Base-by-base conservation (phyloP, 371 early-diverging fungal genomes). In the Mitosporidium daphniae region DNA sequence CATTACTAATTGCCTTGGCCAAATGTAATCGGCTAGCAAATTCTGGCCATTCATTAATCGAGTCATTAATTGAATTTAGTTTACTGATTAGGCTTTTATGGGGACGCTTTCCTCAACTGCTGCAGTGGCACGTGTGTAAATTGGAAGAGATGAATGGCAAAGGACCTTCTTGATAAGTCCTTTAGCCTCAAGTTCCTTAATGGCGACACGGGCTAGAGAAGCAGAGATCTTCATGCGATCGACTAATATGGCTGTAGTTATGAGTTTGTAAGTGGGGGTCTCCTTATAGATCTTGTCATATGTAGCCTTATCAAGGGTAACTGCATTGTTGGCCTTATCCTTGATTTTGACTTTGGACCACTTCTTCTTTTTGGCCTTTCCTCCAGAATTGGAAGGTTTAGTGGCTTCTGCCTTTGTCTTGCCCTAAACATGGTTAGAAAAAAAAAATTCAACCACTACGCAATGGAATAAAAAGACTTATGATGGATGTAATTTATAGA, bases 141-240 rank as follows among this genome's bases (percentile, higher is more conserved):
- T 75, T 31, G 64, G 48, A 54, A 80, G 82, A 35, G 73, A 57
- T 42, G 57, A 56, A 59, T 77, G 78, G 29, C 55, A 50, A 32
- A 65, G 58, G 41, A 91, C 57, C 26, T 62, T 55, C 44, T 62
- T 61, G 53, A 91, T 91, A 30, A 66, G 41, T 43, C 84, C 86
- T 48, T 71, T 56, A 26, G 46, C 49, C 48, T 63, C 77, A 26
- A 91, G 55, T 42, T 82, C 80, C 27, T 59, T 55, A 47, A 91
- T 60, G 39, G 82, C 84, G 35, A 55, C 45, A 34, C 89, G 74
- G 38, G 93, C 93, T 28, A 86, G 55, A 27, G 82, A 78, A 41
- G 74, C 93, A 63, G 71, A 74, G 53, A 91, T 57, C 42, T 69
- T 62, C 36, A 86, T 69, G 51, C 89, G 74, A 53, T 91, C 93